Percentiles rank a stretch among this genome's conserved stretches.
Evolutionary conservation across 306 rosid species (phyloP).

Genomic region (Hippophae gyantsensis): DNA sequence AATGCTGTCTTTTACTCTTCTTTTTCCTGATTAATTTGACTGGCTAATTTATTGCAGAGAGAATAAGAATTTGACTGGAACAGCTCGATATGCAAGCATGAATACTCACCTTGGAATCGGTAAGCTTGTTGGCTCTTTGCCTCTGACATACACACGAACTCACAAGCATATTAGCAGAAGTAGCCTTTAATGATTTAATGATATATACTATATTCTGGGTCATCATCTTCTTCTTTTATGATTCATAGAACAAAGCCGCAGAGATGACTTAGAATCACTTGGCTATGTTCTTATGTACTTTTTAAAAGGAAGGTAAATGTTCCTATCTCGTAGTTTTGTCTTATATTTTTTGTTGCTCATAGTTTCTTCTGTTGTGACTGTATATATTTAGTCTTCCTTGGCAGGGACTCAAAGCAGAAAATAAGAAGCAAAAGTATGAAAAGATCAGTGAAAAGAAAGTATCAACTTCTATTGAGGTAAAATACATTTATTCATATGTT

Average conservation of each 20-base stretch:
- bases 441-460: conserved; percentile 98
- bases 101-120: conserved; percentile 99
- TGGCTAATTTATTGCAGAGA: conserved; percentile 52
- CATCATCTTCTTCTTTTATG: conserved; percentile 16
- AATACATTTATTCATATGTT: neutral
- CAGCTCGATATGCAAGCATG: conserved; percentile 98
- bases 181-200: neutral
- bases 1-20: neutral
- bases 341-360: conserved; percentile 10
- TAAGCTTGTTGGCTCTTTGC: conserved; percentile 19
- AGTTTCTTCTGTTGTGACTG: conserved; percentile 30
- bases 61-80: conserved; percentile 94
- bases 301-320: conserved; percentile 73
- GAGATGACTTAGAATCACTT: conserved; percentile 97
- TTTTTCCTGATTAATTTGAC: conserved; percentile 9
- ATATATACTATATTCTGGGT: conserved; percentile 1
- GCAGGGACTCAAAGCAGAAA: conserved; percentile 99
- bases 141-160: neutral
- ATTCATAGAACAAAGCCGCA: conserved; percentile 82
- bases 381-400: conserved; percentile 73
- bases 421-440: conserved; percentile 93
- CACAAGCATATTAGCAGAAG: too few species aligned
- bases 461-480: conserved; percentile 87
- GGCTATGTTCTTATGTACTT: conserved; percentile 95
- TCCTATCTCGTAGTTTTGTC: conserved; percentile 5